A percentile compares a stretch with the other conserved stretches of the same genome.
Evolutionary conservation across 768 basidiomycete species (phyloP).

Genomic region (Boletellus ananas): DNA sequence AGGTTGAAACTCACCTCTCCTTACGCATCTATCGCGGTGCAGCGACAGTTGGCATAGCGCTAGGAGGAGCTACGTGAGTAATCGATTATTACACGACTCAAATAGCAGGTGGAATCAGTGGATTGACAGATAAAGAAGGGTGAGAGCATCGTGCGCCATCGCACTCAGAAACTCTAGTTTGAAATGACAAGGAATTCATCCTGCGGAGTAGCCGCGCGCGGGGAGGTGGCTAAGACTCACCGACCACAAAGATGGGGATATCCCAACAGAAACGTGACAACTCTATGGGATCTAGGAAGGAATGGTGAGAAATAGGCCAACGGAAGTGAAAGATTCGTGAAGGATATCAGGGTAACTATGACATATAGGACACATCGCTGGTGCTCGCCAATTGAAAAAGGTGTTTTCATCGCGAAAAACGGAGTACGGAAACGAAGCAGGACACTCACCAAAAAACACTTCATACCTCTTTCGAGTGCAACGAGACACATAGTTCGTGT

Average conservation of each 20-base stretch:
- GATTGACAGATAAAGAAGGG: slow-evolving; percentile 49
- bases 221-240: slow-evolving; percentile 10
- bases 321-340: slow-evolving; percentile 16
- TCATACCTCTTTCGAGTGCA: neutral
- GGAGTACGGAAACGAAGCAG: neutral
- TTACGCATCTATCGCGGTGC: neutral
- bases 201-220: slow-evolving; percentile 10
- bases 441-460: slow-evolving; percentile 7
- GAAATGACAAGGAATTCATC: slow-evolving; percentile 64
- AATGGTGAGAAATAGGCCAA: slow-evolving; percentile 6
- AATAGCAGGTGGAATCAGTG: slow-evolving; percentile 45
- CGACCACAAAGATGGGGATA: too few species aligned
- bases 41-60: neutral
- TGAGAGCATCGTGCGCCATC: slow-evolving; percentile 63
- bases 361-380: slow-evolving; percentile 63
- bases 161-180: slow-evolving; percentile 95
- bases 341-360: slow-evolving; percentile 89
- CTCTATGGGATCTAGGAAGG: neutral
- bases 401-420: slow-evolving; percentile 50
- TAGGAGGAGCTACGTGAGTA: slow-evolving; percentile 5
- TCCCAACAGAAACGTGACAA: neutral
- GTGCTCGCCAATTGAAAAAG: slow-evolving; percentile 45
- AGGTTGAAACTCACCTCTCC: slow-evolving; percentile 12
- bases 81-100: neutral
- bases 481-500: neutral